phyloP scores from a whole-genome alignment of 352 stramenopile genomes.

The Elongisporangium undulatum region DNA sequence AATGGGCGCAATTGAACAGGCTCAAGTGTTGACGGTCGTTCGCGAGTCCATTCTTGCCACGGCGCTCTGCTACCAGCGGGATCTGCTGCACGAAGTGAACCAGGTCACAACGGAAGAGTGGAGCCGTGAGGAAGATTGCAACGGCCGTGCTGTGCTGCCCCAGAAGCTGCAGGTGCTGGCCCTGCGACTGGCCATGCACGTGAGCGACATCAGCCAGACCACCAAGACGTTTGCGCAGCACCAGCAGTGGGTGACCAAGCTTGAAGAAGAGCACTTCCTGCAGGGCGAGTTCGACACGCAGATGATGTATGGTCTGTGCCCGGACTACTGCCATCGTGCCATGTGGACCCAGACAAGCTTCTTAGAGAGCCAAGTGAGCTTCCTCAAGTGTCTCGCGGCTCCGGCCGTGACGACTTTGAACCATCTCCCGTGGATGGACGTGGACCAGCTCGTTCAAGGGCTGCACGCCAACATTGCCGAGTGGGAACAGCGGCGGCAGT shows the following conservation, averaged over 20 bases:
- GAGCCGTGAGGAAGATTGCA: constrained; percentile 19
- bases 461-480: constrained; percentile 54
- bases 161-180: constrained; percentile 44
- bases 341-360: constrained; percentile 48
- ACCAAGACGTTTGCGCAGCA: constrained; percentile 80
- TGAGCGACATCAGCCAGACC: constrained; percentile 80
- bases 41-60: constrained; percentile 69
- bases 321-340: constrained; percentile 49
- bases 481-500: constrained; percentile 37
- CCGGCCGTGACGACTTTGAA: constrained; percentile 53
- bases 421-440: constrained; percentile 56
- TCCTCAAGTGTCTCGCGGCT: constrained; percentile 50
- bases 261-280: constrained; percentile 67
- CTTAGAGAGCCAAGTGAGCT: constrained; percentile 49
- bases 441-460: constrained; percentile 42
- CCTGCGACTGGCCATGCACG: constrained; percentile 69
- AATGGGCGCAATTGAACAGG: constrained; percentile 37
- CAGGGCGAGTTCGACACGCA: constrained; percentile 63
- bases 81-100: constrained; percentile 54
- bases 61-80: constrained; percentile 76
- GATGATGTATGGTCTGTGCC: constrained; percentile 30
- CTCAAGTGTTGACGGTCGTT: constrained; percentile 53
- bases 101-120: constrained; percentile 34
- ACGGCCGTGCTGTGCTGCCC: constrained; percentile 22
- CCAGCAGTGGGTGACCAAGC: constrained; percentile 66